These are phyloP conservation scores for Eutypella sp. DNA, from an alignment of 2,329 filamentous ascomycete genomes.

Conservation along the genomic window DNA sequence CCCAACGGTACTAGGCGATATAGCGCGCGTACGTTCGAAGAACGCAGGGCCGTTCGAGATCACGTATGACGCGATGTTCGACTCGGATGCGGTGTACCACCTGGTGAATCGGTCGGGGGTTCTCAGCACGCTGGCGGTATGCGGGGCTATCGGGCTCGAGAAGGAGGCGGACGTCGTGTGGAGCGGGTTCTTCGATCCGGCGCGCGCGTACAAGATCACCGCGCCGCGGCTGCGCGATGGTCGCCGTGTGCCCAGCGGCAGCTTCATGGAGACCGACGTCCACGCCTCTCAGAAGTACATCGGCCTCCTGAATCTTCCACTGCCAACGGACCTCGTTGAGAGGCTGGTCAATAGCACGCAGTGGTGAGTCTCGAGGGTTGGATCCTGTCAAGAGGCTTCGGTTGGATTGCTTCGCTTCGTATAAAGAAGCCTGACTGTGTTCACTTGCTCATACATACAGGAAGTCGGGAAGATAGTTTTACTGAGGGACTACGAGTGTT, in stretches of 20 bases:
- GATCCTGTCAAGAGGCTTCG: neutral
- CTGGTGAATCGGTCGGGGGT: slow-evolving; percentile 31
- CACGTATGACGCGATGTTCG: slow-evolving; percentile 48
- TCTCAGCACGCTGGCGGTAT: slow-evolving; percentile 30
- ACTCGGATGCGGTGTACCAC: slow-evolving; percentile 25
- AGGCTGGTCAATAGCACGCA: slow-evolving; percentile 1
- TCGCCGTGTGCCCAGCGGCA: slow-evolving; percentile 13
- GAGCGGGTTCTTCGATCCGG: slow-evolving; percentile 39
- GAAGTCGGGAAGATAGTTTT: no score
- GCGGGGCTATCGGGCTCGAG: slow-evolving; percentile 22
- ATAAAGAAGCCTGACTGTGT: no score
- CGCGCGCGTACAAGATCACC: slow-evolving; percentile 42
- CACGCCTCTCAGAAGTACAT: slow-evolving; percentile 26
- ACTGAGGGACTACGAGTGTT: no score
- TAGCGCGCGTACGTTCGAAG: slow-evolving; percentile 42
- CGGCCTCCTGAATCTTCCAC: slow-evolving; percentile 16
- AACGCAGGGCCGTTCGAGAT: slow-evolving; percentile 48
- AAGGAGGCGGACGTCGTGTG: slow-evolving; percentile 30
- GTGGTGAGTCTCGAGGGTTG: neutral
- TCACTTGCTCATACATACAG: no score
- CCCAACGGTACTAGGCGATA: slow-evolving; percentile 19
- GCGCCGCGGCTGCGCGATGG: slow-evolving; percentile 24
- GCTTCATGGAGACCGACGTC: slow-evolving; percentile 28
- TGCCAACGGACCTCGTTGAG: slow-evolving; percentile 14
- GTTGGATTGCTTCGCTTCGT: no score